Evolutionary conservation across 768 basidiomycete genomes (phyloP).

Genomic region (Hirschioporus abietinus): DNA sequence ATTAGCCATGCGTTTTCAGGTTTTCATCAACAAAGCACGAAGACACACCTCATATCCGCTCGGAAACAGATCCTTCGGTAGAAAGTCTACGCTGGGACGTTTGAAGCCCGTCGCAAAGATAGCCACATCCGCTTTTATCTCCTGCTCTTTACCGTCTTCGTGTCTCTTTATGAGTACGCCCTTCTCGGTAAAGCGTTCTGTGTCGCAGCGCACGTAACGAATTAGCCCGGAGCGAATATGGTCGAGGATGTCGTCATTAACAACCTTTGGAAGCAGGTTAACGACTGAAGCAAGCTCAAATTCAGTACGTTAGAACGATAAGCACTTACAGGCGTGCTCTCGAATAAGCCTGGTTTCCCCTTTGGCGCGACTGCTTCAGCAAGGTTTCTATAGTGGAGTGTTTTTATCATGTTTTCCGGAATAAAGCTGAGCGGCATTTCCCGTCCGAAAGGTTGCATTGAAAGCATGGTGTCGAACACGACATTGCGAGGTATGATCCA

Average conservation of each 20-base stretch:
- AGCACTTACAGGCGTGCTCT: conserved; percentile 37
- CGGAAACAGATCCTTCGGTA: conserved; percentile 44
- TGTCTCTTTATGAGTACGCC: conserved; percentile 36
- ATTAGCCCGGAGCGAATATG: conserved; percentile 39
- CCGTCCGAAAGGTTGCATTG: conserved; percentile 47
- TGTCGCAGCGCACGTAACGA: conserved; percentile 44
- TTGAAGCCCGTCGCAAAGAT: conserved; percentile 52
- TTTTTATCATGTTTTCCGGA: conserved; percentile 39
- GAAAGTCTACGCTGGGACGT: conserved; percentile 39
- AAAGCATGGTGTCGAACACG: conserved; percentile 40
- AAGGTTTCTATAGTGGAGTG: conserved; percentile 40
- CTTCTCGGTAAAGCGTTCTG: conserved; percentile 29
- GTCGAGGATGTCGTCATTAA: conserved; percentile 46
- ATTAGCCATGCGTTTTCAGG: too few relatives aligned
- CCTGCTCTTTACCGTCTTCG: conserved; percentile 24
- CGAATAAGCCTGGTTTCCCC: conserved; percentile 35
- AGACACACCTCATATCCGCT: conserved; percentile 38
- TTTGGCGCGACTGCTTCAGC: conserved; percentile 35
- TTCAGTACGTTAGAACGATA: not conserved
- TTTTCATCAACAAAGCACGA: not conserved
- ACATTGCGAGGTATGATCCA: conserved; percentile 46
- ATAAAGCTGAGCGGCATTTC: conserved; percentile 48
- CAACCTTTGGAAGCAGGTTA: conserved; percentile 26
- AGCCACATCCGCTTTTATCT: conserved; percentile 41
- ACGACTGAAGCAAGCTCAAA: not conserved